phyloP scores from a whole-genome alignment of 176 grass and related monocot genomes.

The Eragrostis nindensis region DNA sequence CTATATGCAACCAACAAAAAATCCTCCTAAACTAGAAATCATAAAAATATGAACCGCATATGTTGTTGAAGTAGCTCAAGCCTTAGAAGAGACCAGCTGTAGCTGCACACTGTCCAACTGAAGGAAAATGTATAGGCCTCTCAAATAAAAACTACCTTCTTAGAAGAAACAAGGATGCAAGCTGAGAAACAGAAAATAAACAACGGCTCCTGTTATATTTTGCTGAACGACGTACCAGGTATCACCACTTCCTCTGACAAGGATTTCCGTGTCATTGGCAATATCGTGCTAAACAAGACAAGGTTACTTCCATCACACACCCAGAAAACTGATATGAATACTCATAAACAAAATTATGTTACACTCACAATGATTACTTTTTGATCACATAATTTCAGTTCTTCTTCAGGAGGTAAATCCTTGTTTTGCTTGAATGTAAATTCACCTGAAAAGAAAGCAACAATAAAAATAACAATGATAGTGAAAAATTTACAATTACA shows the following conservation, averaged over 20 bases:
- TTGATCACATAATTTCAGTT: conserved; percentile 31
- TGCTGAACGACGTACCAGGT: conserved; percentile 42
- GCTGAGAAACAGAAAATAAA: background rate
- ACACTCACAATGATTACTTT: conserved; percentile 12
- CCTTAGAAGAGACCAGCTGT: background rate
- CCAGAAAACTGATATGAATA: background rate
- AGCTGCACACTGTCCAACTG: background rate
- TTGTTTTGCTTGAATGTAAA: conserved; percentile 21
- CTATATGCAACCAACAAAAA: background rate
- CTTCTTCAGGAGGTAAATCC: background rate
- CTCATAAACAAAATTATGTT: background rate
- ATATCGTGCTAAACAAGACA: conserved; percentile 32
- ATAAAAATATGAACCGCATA: background rate
- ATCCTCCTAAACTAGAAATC: background rate
- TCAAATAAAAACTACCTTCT: background rate
- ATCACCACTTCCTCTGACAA: conserved; percentile 41
- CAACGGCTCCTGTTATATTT: background rate
- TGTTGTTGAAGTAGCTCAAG: background rate
- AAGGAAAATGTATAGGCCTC: background rate
- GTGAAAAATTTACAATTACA: background rate
- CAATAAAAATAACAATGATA: background rate
- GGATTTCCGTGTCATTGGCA: conserved; percentile 32
- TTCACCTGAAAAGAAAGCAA: conserved; percentile 12
- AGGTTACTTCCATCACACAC: background rate
- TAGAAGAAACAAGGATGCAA: conserved; percentile 14